phyloP scores from a whole-genome alignment of 2,329 filamentous ascomycete genomes.

The Coniochaeta pulveracea region DNA sequence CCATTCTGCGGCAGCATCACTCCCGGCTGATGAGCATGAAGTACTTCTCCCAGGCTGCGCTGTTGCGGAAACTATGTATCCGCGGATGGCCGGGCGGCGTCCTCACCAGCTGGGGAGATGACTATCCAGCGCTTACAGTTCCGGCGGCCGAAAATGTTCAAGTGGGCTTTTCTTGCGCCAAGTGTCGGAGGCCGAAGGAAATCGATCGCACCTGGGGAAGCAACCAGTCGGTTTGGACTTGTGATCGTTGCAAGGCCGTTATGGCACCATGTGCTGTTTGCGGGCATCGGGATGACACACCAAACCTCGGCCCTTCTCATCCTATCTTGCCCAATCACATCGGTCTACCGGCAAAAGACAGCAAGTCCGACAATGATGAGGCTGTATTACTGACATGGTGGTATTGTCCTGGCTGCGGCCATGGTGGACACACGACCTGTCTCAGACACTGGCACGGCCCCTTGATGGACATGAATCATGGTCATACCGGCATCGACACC shows the following conservation, averaged over 20 bases:
- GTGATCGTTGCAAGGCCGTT: constrained; percentile 39
- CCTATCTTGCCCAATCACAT: constrained; percentile 2
- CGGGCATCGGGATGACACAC: constrained; percentile 36
- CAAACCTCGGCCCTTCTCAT: constrained; percentile 19
- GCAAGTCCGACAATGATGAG: constrained; percentile 7
- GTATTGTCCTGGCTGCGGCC: constrained; percentile 51
- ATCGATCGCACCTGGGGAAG: constrained; percentile 30
- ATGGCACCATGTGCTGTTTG: constrained; percentile 51
- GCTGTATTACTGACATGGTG: constrained; percentile 40
- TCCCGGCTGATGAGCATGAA: constrained; percentile 46
- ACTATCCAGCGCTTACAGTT: constrained; percentile 41
- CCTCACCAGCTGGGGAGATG: constrained; percentile 39
- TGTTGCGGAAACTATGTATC: constrained; percentile 49
- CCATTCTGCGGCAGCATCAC: constrained; percentile 49
- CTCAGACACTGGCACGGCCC: constrained; percentile 46
- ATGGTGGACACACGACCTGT: constrained; percentile 51
- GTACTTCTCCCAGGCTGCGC: constrained; percentile 47
- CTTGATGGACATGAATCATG: constrained; percentile 13
- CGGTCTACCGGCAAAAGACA: not conserved
- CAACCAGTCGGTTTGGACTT: constrained; percentile 40
- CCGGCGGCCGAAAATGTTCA: constrained; percentile 43
- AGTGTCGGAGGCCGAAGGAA: constrained; percentile 45
- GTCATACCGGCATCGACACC: constrained; percentile 2
- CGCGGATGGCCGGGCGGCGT: constrained; percentile 40
- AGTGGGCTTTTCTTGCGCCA: constrained; percentile 40